Evolutionary conservation across 2,329 filamentous ascomycete genomes (phyloP), one percentile per base, ranked within the genome.

Genomic region (Aspergillus jensenii): DNA sequence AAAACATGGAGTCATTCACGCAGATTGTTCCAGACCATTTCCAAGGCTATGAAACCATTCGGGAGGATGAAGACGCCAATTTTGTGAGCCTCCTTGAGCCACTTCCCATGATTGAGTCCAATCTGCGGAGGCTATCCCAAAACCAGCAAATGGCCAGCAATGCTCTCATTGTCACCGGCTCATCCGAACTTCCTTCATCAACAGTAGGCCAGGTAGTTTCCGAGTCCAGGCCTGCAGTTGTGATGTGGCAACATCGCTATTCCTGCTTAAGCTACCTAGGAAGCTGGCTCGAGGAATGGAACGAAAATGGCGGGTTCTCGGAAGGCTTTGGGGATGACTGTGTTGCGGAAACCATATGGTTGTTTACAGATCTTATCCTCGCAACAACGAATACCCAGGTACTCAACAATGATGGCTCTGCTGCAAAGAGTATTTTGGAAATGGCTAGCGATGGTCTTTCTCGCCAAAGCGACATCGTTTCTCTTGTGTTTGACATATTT

Each of bases 21-120:
- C 88, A 96, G 64, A 80, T 83, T 12, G 81, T 96, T n/a, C 88
- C 90, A 0, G 76, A 82, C 0, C 76, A 83, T 33, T 96, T 96
- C 71, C 82, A 83, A 43, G 85, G 84, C 37, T 97, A 96, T 66
- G 84, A 88, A 60, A 85, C 93, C 12, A 87, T 89, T 40, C 87
- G 90, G 53, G 93, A 97, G 74, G 91, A 96, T 62, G 90, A 95
- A 59, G 93, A 95, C 64, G 86, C 85, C 25, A 95, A 96, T 66
- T 86, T 85, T 17, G 90, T 97, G 59, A 82, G 84, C 59, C 82
- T 97, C 68, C 63, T 75, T 45, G 73, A 77, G 15, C 73, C 81
- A 15, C 87, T 91, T 62, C 79, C 81, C 49, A 76, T 79, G 71
- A 69, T 78, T 25, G 72, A 74, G 23, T 62, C 69, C 4, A 62